These are phyloP conservation scores for Paracoccidioides lutzii DNA, from an alignment of 2,329 filamentous ascomycete genomes.

Conservation along the genomic window DNA sequence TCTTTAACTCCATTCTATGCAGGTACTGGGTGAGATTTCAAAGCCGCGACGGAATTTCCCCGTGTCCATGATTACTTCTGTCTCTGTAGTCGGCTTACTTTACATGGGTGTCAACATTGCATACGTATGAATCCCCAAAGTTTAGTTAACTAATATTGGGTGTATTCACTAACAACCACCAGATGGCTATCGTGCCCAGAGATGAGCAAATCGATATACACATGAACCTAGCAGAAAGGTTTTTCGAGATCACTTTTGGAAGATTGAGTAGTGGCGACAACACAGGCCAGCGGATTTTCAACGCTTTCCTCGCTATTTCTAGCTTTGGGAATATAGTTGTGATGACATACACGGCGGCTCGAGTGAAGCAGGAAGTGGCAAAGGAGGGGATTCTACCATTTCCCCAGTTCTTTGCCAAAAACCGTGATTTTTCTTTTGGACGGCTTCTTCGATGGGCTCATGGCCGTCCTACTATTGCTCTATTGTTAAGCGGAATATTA, in stretches of 20 bases:
- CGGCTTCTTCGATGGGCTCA: conserved; percentile 1
- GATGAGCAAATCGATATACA: not conserved
- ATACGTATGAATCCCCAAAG: conserved; percentile 29
- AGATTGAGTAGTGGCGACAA: not conserved
- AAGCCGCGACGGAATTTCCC: conserved; percentile 28
- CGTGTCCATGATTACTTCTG: conserved; percentile 21
- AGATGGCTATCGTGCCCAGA: conserved; percentile 8
- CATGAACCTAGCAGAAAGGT: conserved; percentile 1
- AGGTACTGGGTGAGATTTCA: conserved; percentile 29
- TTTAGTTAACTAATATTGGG: not conserved
- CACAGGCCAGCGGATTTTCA: conserved; percentile 1
- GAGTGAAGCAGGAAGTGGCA: conserved; percentile 49
- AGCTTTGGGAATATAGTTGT: conserved; percentile 45
- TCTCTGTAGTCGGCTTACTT: conserved; percentile 22
- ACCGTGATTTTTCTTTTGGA: conserved; percentile 2
- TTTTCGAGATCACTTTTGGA: conserved; percentile 7
- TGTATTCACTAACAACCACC: not conserved
- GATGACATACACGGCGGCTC: conserved; percentile 42
- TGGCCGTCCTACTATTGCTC: conserved; percentile 15
- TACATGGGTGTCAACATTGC: conserved; percentile 30
- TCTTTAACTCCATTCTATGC: not conserved
- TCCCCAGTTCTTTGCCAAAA: conserved; percentile 34
- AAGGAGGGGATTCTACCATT: conserved; percentile 45
- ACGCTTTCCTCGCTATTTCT: conserved; percentile 38
- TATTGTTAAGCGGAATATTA: not conserved